Evolutionary conservation across 768 basidiomycete genomes (phyloP), one percentile per base, ranked within the genome.

Genomic region (Naematelia encephala): DNA sequence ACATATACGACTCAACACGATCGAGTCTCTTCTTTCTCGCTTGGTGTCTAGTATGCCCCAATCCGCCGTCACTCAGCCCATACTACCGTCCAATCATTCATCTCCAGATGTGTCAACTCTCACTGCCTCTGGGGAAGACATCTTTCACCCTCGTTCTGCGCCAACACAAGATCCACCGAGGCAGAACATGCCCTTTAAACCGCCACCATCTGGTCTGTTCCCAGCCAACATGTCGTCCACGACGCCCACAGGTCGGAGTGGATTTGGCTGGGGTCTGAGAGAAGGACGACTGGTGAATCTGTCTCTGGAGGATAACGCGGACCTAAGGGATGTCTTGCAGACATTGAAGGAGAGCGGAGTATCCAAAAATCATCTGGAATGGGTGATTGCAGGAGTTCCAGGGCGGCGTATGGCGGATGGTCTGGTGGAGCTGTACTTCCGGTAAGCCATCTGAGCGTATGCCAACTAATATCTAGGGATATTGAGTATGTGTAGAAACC

Each of bases 271-370:
- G 71, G 71, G 71, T 19, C 30, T 73, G 43, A 51, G 69, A 44
- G 71, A 73, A 61, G 71, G 71, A 2, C 51, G 71, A 47, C 56
- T 62, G 59, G 64, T 73, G 25, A 60, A 62, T 21, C 49, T 75
- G 14, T 25, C 44, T 5, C 39, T 57, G 10, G 72, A 74, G 19
- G 72, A 74, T 27, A 71, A 66, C 51, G 56, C 59, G 25, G 75
- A 73, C 12, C 46, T 77, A 52, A 68, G 64, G 44, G 71, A 70
- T 30, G 64, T 77, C 5, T 55, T 78, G 42, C 61, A 67, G 39
- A 75, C 70, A 16, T 61, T 78, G 14, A 75, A 75, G 57, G 78
- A 78, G 54, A 73, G 71, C 48, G 78, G 78, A 16, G 74, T 78
- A 16, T 63, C 66, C 1, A 72, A 76, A 44, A 66, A 68, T 30